Evolutionary conservation across 1,284 basidiomycete genomes (phyloP).

Genomic region (Veloporphyrellus conicus): DNA sequence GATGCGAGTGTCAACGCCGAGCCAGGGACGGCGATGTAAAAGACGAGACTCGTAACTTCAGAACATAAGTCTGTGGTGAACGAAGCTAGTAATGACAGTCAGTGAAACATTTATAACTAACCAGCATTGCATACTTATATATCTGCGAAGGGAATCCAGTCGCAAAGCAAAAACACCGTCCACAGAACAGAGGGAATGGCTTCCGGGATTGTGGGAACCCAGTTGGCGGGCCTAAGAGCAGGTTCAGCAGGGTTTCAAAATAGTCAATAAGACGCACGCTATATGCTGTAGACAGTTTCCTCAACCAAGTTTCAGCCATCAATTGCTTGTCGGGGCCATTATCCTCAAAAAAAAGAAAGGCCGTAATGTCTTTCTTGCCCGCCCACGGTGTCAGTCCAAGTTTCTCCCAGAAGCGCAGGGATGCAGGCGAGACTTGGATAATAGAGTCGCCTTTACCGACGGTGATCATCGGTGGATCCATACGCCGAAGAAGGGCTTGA

Average conservation of each 20-base stretch:
- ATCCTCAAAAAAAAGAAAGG: constrained; percentile 67
- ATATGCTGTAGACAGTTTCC: constrained; percentile 50
- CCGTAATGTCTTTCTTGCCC: constrained; percentile 65
- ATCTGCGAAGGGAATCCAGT: constrained; percentile 64
- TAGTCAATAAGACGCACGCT: constrained; percentile 41
- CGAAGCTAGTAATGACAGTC: constrained; percentile 36
- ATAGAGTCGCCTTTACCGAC: constrained; percentile 61
- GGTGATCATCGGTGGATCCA: constrained; percentile 56
- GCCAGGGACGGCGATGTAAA: constrained; percentile 66
- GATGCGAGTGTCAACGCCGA: constrained; percentile 55
- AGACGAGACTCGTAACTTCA: constrained; percentile 45
- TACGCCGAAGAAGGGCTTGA: constrained; percentile 30
- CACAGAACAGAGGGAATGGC: constrained; percentile 39
- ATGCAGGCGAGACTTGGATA: constrained; percentile 60
- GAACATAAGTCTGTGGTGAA: constrained; percentile 47
- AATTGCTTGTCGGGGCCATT: constrained; percentile 42
- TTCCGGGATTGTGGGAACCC: constrained; percentile 54
- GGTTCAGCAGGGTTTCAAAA: constrained; percentile 7
- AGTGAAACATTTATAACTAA: not conserved
- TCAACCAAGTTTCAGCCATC: constrained; percentile 56
- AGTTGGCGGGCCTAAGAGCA: constrained; percentile 54
- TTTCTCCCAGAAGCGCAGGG: constrained; percentile 78
- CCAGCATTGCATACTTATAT: constrained; percentile 42
- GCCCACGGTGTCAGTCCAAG: constrained; percentile 66
- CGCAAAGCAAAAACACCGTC: constrained; percentile 59